Evolutionary conservation across 352 stramenopile genomes (phyloP), one percentile per base, ranked within the genome.

Genomic region (Phytophthora boehmeriae): DNA sequence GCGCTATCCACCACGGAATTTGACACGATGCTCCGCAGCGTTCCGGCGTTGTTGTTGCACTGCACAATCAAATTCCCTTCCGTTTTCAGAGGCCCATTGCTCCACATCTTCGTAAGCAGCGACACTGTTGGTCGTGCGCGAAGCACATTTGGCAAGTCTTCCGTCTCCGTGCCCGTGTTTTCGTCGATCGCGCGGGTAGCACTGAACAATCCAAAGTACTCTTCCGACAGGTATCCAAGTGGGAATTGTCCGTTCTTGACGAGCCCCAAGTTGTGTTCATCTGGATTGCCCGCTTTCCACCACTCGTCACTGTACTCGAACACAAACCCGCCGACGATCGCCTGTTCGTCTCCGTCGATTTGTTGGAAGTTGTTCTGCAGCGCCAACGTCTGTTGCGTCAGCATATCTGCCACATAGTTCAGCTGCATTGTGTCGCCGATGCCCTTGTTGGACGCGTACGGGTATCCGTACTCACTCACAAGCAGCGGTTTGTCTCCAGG

Each of bases 301-400:
- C 82, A 91, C 42, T 90, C 81, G 60, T 90, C 81, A 56, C 76
- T 85, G 78, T 88, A 90, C 63, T 90, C 81, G 44, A 90, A 90
- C 9, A 90, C 68, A 22, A 90, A 90, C 0, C 78, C 81, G n/a
- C 80, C 78, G 4, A 90, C 78, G 6, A 86, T 47, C 6, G 81
- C 58, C 22, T 90, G 80, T 38, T 89, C 74, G 2, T 70, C 46
- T 20, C n/a, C 20, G 35, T 90, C 80, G 1, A 48, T 73, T 11
- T 63, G 41, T 22, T 85, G 67, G 48, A 73, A 90, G 60, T 90
- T 90, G 46, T 63, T 54, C 28, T 90, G 77, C 68, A 90, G 79
- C 19, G 75, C 68, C 3, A 82, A 38, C 8, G 80, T 72, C 48
- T 86, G 76, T 32, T 84, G 59, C 5, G 74, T 66, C 10, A 88